Evolutionary conservation across 1,284 basidiomycete species (phyloP).

Genomic region (Schizophyllum commune): DNA sequence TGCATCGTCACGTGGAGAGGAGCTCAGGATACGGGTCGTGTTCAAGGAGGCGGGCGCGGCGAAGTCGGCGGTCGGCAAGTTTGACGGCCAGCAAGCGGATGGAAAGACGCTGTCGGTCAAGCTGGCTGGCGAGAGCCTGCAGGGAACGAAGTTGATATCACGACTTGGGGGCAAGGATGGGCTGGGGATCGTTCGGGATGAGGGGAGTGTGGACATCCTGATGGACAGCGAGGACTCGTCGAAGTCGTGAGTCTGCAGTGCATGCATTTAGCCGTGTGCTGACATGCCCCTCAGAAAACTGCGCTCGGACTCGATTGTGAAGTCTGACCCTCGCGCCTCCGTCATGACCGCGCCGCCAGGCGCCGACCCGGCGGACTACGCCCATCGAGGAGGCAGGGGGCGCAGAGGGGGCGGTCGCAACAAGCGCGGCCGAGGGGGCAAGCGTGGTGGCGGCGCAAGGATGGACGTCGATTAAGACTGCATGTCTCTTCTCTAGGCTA

Average conservation of each 20-base stretch:
- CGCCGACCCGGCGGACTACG: slow-evolving; percentile 48
- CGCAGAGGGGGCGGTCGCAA: slow-evolving; percentile 28
- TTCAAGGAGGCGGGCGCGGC: slow-evolving; percentile 64
- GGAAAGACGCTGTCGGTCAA: slow-evolving; percentile 64
- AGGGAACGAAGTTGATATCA: slow-evolving; percentile 45
- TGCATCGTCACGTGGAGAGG: slow-evolving; percentile 29
- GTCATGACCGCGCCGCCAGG: slow-evolving; percentile 69
- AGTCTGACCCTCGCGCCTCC: slow-evolving; percentile 59
- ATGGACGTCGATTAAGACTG: slow-evolving; percentile 33
- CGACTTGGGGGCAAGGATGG: slow-evolving; percentile 49
- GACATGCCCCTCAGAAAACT: slow-evolving; percentile 54
- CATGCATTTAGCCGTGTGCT: slow-evolving; percentile 3
- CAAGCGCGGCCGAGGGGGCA: slow-evolving; percentile 19
- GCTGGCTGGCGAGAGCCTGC: slow-evolving; percentile 47
- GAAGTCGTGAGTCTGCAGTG: slow-evolving; percentile 47
- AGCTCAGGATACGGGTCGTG: slow-evolving; percentile 64
- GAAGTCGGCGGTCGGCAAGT: slow-evolving; percentile 60
- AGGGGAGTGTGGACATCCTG: slow-evolving; percentile 62
- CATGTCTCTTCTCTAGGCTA: background rate
- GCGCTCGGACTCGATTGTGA: slow-evolving; percentile 72
- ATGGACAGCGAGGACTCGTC: slow-evolving; percentile 35
- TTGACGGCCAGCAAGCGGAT: slow-evolving; percentile 76
- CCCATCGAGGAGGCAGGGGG: slow-evolving; percentile 28
- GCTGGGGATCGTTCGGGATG: slow-evolving; percentile 48
- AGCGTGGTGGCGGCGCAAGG: slow-evolving; percentile 17